Evolutionary conservation across 257 asterid species (phyloP), one percentile per base, ranked within the genome.

Genomic region (Forsythia suspensa): DNA sequence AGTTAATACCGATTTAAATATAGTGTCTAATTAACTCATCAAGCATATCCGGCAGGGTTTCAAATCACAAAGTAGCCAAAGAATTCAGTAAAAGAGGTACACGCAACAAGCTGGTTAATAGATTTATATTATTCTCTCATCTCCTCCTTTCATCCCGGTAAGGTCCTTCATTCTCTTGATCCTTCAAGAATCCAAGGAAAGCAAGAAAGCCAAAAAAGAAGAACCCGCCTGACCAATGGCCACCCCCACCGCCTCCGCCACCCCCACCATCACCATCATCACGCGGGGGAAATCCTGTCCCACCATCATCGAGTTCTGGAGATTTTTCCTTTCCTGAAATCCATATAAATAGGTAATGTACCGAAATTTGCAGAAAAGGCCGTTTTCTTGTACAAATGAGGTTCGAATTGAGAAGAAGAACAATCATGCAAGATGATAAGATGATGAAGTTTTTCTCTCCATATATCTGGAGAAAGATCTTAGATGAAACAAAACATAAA

Each of bases 271-370:
- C 98, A 9, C 84, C 97, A 75, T 92, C 98, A 81, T 91, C 98
- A 37, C 95, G 90, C 6, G 98, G 98, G 34, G 98, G 97, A 76
- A 94, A 80, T 78, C 97, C 98, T 3, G 87, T 34, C 39, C 98
- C 98, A n/a, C 97, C 97, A 82, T 92, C 97, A 82, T 94, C 98
- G 20, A 94, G 96, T 6, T 90, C 95, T 9, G 97, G 98, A 81
- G 98, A 92, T 81, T 92, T 89, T 67, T 92, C 97, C 84, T 91
- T 90, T 42, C 96, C 97, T 91, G 88, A 15, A 83, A 82, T 65
- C 34, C 75, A 61, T 24, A 51, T 3, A 36, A 59, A 70, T 29
- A 59, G n/a, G 39, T 74, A 72, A 78, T 8, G 24, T 12, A 66
- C 69, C 44, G 43, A 24, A 57, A 63, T 67, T 68, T 72, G 48